Evolutionary conservation across 2,329 filamentous ascomycete genomes (phyloP), one percentile per base, ranked within the genome.

Genomic region (Cadophora luteo-olivacea): DNA sequence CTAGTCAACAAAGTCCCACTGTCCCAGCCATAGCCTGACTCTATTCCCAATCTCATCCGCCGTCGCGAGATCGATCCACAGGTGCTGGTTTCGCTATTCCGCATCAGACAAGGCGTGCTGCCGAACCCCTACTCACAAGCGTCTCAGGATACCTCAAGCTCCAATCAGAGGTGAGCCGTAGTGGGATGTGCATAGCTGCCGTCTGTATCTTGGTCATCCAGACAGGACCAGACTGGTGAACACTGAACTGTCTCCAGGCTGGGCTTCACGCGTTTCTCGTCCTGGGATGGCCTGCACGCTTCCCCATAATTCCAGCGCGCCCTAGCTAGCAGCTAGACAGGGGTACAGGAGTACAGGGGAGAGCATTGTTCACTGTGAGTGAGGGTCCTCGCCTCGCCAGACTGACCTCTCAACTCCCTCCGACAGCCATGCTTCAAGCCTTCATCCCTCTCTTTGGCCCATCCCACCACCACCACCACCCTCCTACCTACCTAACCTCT

Each of bases 141-240:
- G 69, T 70, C 70, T 73, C 72, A 72, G 67, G 61, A 63, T 61
- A 2, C 49, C 29, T 29, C 19, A 16, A 24, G 33, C 38, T 25
- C 70, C 72, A 72, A 72, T 73, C 16, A 65, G 22, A 16, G 49
- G 6, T 16, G 61, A 29, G 4, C 4, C 14, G 54, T 19, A 19
- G 64, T 29, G 22, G 38, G 51, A 64, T 38, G 52, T 25, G 65
- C 66, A 68, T 68, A 62, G 60, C 57, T 51, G 67, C 58, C 69
- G 29, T 67, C 65, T 64, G 65, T 65, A 60, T 69, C 67, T 70
- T 72, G 72, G 72, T 73, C 70, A 71, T 38, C 36, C 36, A 38
- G 12, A 29, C 29, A 29, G 29, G 29, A 29, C 29, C 29, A 29
- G 29, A 29, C 29, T 29, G 29, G 41, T 16, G 16, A 45, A 45